A percentile compares a stretch with the other conserved stretches of the same genome.
Evolutionary conservation across 2,329 filamentous ascomycete species (phyloP).

Genomic region (Fusarium sp.): DNA sequence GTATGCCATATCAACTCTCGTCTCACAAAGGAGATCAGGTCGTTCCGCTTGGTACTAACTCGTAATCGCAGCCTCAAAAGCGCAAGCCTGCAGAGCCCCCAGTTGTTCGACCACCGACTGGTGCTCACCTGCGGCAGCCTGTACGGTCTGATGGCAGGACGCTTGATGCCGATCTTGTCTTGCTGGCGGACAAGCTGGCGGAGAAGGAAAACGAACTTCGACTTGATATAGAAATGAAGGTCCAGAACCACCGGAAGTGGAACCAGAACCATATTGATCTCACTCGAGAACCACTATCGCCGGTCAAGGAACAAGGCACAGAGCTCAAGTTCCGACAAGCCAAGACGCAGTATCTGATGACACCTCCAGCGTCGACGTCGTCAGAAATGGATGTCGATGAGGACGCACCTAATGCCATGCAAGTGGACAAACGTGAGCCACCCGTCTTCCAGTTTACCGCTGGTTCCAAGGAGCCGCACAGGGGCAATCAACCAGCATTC

Average conservation of each 20-base stretch:
- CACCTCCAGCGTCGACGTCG: conserved; percentile 67
- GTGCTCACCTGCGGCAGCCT: conserved; percentile 75
- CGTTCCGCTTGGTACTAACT: conserved; percentile 50
- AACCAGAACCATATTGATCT: conserved; percentile 90
- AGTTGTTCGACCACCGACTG: conserved; percentile 69
- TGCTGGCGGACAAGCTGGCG: conserved; percentile 78
- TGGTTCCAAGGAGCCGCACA: conserved; percentile 54
- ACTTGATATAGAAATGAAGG: conserved; percentile 85
- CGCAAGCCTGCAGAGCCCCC: conserved; percentile 71
- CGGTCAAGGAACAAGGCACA: conserved; percentile 72
- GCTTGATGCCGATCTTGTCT: conserved; percentile 81
- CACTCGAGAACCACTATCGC: conserved; percentile 85
- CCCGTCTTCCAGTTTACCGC: conserved; percentile 61
- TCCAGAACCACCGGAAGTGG: conserved; percentile 90
- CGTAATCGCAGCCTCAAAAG: conserved; percentile 70
- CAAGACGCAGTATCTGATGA: conserved; percentile 77
- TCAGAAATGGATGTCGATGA: conserved; percentile 69
- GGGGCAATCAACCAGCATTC: conserved; percentile 71
- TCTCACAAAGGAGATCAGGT: conserved; percentile 47
- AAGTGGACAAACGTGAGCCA: conserved; percentile 49
- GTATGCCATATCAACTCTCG: conserved; percentile 60
- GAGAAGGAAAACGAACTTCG: conserved; percentile 86
- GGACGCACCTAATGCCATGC: conserved; percentile 57
- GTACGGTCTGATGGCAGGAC: conserved; percentile 75
- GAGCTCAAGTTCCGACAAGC: conserved; percentile 75